Base-by-base conservation (phyloP, 2,329 filamentous ascomycete genomes). In the Ophiostoma triangulosporum region DNA sequence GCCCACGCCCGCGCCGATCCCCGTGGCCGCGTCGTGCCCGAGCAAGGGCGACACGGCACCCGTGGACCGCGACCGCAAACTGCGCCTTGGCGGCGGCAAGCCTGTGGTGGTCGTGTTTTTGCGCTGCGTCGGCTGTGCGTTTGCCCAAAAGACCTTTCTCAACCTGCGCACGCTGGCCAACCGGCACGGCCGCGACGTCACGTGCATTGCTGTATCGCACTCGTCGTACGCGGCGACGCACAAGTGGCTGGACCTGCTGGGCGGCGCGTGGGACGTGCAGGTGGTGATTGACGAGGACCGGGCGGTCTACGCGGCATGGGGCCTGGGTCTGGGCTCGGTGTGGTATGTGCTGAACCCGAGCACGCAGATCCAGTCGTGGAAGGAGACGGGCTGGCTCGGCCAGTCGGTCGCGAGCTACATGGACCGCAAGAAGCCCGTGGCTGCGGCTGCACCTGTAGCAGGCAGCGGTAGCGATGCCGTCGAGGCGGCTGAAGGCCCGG, bases 191-290 rank as follows among this genome's bases (percentile, higher is more conserved):
- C 64, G 65, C 59, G 65, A 66, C 40, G 66, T 81, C 11, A 70
- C 70, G 55, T 81, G 77, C 66, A 68, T 81, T 54, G 77, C 78
- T 57, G 69, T 81, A 50, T 81, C 77, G 24, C 78, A 82, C 66
- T 75, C 78, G 36, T 80, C 77, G 8, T 64, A 68, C 4, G 67
- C 70, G 22, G 77, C 78, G 29, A 81, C 78, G 1, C 64, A 69
- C 35, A 75, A 75, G 57, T 81, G 78, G 78, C 60, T 79, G 46
- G 73, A 76, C 57, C 68, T 78, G 17, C 64, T 81, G 12, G 78
- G 78, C 62, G 77, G 78, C 55, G 68, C 75, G 14, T 78, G 77
- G 74, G 72, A 70, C 62, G 70, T 81, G 29, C 69, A 75, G 57
- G 64, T 81, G 3, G 63, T 81, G 54, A 65, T 80, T 54, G 78